Evolutionary conservation across 2,329 filamentous ascomycete species (phyloP), one percentile per base, ranked within the genome.

Genomic region (Hypoxylon sp.): DNA sequence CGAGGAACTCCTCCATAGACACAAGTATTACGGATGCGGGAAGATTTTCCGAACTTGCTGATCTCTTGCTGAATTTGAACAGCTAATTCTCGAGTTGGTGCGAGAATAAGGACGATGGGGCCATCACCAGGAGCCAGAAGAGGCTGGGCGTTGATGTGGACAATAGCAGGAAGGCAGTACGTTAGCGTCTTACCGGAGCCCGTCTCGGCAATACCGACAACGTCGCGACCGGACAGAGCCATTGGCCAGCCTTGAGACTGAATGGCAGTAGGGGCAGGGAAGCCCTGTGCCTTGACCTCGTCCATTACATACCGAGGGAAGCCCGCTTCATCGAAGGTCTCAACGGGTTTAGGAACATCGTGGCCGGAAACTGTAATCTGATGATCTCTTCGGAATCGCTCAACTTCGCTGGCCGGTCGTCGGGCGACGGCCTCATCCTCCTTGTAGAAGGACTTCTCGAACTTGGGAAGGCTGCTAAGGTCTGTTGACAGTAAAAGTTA

Each of bases 361-460:
- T 73, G 83, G 69, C 96, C 96, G 75, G 91, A 86, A 60, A 98
- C 86, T 49, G 93, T 88, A 81, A 99, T 98, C 77, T 93, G 86
- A 77, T 96, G 90, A 78, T 93, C 89, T 78, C 89, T 89, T 79
- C 96, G 92, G 86, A 97, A 99, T 61, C 90, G 92, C 28, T 94
- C 91, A 63, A 99, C 92, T 70, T 98, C 95, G 62, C 88, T 88
- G 45, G 88, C 80, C 11, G 93, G 90, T 77, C 96, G 93, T 75
- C 82, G 85, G 68, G 89, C 82, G 67, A 99, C 95, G 66, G 89
- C 89, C 32, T 91, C 87, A 79, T 96, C 90, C 83, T 98, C 96
- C 85, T 98, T 97, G 89, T 99, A 99, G 85, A 99, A 99, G 7
- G 93, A 94, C 84, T 99, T 99, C 80, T 99, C 96, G 83, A 99